A percentile compares a stretch with the other conserved stretches of the same genome.
These are phyloP conservation scores for Chamaecrista fasciculata DNA, from an alignment of 306 rosid genomes.

Conservation along the genomic window DNA sequence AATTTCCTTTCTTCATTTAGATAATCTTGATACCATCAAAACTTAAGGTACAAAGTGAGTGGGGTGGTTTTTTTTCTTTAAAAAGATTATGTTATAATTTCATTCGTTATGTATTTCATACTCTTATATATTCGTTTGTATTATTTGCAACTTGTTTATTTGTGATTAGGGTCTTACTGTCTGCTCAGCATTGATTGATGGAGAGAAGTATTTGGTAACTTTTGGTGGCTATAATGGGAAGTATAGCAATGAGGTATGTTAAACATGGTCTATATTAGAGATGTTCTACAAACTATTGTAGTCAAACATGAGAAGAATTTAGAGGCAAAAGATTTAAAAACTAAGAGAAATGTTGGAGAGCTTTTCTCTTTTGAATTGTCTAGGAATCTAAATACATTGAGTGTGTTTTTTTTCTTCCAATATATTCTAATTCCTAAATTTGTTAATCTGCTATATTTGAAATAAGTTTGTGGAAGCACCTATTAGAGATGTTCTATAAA, in stretches of 20 bases:
- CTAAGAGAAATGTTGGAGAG: no score
- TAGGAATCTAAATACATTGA: no score
- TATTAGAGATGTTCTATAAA: not conserved
- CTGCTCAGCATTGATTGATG: slow-evolving; percentile 65
- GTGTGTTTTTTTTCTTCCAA: no score
- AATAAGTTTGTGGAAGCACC: no score
- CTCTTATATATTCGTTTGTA: slow-evolving; percentile 23
- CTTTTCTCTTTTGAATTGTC: no score
- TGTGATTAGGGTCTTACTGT: slow-evolving; percentile 79
- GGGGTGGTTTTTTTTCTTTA: not conserved
- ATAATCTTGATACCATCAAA: not conserved
- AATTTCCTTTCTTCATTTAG: not conserved
- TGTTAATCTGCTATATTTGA: no score
- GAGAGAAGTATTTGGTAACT: slow-evolving; percentile 74
- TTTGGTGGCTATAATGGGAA: slow-evolving; percentile 98
- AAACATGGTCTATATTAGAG: not conserved
- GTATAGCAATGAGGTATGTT: slow-evolving; percentile 89
- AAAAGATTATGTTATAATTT: slow-evolving; percentile 23
- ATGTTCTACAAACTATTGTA: no score
- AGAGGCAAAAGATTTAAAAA: no score
- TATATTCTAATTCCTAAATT: no score
- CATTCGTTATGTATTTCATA: slow-evolving; percentile 10
- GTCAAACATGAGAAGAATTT: no score
- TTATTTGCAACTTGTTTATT: slow-evolving; percentile 17
- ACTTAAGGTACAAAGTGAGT: not conserved